Percentiles rank a stretch among this genome's conserved stretches.
These are phyloP conservation scores for Cryphonectria parasitica DNA, from an alignment of 2,329 filamentous ascomycete species.

Conservation along the genomic window DNA sequence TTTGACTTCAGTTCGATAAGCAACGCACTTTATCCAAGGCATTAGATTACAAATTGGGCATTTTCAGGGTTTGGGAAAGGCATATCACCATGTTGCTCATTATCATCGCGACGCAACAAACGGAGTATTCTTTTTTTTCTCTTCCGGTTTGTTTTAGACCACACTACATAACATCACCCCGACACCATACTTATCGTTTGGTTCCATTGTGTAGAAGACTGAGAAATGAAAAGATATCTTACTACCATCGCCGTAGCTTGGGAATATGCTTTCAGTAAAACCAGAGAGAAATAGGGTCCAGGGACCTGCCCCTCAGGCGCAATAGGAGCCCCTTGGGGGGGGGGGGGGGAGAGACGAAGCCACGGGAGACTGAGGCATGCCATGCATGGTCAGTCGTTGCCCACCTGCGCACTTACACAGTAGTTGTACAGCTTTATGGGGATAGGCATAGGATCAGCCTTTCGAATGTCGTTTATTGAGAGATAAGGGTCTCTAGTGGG, in stretches of 20 bases:
- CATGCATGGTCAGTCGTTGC: not conserved
- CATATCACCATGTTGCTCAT: conserved; percentile 10
- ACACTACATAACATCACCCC: not conserved
- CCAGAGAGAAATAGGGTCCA: not conserved
- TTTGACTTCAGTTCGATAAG: conserved; percentile 2
- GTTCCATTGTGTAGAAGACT: conserved; percentile 9
- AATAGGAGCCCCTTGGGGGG: no score
- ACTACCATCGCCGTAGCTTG: not conserved
- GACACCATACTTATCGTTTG: not conserved
- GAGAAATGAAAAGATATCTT: conserved; percentile 7
- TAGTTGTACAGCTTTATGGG: not conserved
- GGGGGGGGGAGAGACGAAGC: not conserved
- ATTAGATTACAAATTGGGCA: conserved; percentile 3
- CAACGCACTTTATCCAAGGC: not conserved
- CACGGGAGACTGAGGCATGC: not conserved
- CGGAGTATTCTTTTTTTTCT: not conserved
- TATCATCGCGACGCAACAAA: conserved; percentile 3
- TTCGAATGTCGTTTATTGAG: not conserved
- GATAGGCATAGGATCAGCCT: conserved; percentile 12
- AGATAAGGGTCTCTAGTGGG: not conserved
- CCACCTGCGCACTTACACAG: not conserved
- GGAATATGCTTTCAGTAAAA: no score
- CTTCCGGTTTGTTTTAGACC: not conserved
- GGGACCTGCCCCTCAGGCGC: not conserved
- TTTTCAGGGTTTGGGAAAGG: not conserved